These are phyloP conservation scores for Endocarpon pusillum DNA, from an alignment of 495 filamentous ascomycete genomes.

Conservation along the genomic window DNA sequence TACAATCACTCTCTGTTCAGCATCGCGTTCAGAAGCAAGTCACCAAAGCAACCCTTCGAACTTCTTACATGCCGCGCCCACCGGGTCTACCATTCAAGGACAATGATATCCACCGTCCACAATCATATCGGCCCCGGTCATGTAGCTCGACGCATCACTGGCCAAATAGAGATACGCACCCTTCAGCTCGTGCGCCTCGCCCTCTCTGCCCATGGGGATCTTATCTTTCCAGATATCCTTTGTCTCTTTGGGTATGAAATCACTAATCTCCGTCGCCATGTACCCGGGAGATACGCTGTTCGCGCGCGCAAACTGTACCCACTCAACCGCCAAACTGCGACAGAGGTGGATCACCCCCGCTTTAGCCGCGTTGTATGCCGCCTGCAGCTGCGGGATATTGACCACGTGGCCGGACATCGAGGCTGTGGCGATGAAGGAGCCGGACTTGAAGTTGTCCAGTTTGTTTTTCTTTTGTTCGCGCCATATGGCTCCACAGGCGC, in stretches of 20 bases:
- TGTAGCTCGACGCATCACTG: slow-evolving; percentile 66
- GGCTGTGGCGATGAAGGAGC: slow-evolving; percentile 46
- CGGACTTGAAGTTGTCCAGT: too few species aligned
- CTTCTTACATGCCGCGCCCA: too few species aligned
- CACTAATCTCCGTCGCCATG: slow-evolving; percentile 62
- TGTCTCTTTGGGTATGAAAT: slow-evolving; percentile 53
- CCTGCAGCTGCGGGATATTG: slow-evolving; percentile 67
- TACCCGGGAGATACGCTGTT: slow-evolving; percentile 64
- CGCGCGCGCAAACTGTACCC: slow-evolving; percentile 60
- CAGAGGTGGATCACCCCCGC: slow-evolving; percentile 39
- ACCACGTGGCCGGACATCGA: slow-evolving; percentile 58
- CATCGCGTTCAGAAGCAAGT: too few species aligned
- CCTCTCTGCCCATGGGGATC: slow-evolving; percentile 62
- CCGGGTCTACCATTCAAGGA: too few species aligned
- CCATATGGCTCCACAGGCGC: slow-evolving; percentile 47
- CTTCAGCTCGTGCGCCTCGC: slow-evolving; percentile 69
- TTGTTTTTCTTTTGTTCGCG: slow-evolving; percentile 40
- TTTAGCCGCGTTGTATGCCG: slow-evolving; percentile 68
- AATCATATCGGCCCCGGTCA: slow-evolving; percentile 59
- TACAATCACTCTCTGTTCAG: too few species aligned
- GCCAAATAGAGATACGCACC: slow-evolving; percentile 64
- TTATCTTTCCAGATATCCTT: slow-evolving; percentile 59
- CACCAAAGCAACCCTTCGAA: too few species aligned
- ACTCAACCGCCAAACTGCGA: slow-evolving; percentile 52
- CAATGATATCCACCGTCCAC: slow-evolving; percentile 56